phyloP scores from a whole-genome alignment of 2,329 filamentous ascomycete genomes.

The Alternaria solani region DNA sequence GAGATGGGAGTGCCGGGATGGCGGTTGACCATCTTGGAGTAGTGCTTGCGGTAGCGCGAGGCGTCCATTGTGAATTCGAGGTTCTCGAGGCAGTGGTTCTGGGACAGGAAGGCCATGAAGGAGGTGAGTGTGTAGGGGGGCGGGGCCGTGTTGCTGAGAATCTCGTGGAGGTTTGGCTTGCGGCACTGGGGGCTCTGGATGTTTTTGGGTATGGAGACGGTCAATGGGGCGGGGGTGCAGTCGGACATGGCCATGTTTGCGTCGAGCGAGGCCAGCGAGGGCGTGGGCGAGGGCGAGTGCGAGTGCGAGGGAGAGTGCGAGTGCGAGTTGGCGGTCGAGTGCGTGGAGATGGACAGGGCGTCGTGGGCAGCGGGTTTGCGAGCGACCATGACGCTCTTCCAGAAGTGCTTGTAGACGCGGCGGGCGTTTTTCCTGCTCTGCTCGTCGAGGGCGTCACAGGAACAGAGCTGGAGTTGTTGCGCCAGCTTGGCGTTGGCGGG shows the following conservation, averaged over 20 bases:
- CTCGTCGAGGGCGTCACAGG: slow-evolving; percentile 45
- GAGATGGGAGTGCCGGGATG: slow-evolving; percentile 56
- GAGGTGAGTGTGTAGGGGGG: slow-evolving; percentile 90
- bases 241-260: slow-evolving; percentile 60
- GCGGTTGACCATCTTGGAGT: slow-evolving; percentile 65
- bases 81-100: slow-evolving; percentile 96
- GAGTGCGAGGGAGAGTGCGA: slow-evolving; percentile 40
- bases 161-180: slow-evolving; percentile 82
- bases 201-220: slow-evolving; percentile 58
- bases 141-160: slow-evolving; percentile 83
- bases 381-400: slow-evolving; percentile 50
- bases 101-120: slow-evolving; percentile 95
- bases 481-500: slow-evolving; percentile 49
- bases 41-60: slow-evolving; percentile 78
- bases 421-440: slow-evolving; percentile 45
- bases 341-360: slow-evolving; percentile 43
- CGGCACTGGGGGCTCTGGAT: slow-evolving; percentile 61
- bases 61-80: slow-evolving; percentile 97
- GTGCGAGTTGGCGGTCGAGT: slow-evolving; percentile 33
- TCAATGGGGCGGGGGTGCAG: slow-evolving; percentile 55
- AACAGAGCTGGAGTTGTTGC: slow-evolving; percentile 45
- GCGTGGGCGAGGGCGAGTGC: slow-evolving; percentile 41
- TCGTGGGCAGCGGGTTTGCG: slow-evolving; percentile 40
- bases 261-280: slow-evolving; percentile 49
- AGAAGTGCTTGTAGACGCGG: slow-evolving; percentile 49